Percentiles rank a stretch among this genome's conserved stretches.
These are phyloP conservation scores for Aspergillus terreus DNA, from an alignment of 2,329 filamentous ascomycete genomes.

Conservation along the genomic window DNA sequence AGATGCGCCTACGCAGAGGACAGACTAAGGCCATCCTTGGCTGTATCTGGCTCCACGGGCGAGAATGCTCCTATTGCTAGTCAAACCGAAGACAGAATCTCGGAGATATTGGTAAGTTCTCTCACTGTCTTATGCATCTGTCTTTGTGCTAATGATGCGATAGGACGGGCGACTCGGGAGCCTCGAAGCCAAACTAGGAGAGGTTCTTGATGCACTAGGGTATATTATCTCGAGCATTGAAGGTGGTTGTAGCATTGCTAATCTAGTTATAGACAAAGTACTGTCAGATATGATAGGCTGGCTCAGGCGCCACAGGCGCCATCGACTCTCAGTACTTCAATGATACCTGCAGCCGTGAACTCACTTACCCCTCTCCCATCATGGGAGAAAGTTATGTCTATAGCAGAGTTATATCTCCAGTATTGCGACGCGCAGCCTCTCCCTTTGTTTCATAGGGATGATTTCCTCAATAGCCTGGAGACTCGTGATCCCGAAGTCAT, in stretches of 20 bases:
- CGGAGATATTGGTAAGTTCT: constrained; percentile 19
- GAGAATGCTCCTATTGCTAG: constrained; percentile 14
- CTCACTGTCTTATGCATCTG: not conserved
- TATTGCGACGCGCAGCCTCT: constrained; percentile 52
- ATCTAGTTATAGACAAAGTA: constrained; percentile 7
- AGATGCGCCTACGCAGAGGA: constrained; percentile 43
- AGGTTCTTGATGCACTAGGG: constrained; percentile 35
- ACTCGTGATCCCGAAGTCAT: constrained; percentile 36
- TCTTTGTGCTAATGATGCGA: not conserved
- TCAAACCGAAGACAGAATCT: constrained; percentile 9
- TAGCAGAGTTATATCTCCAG: constrained; percentile 43
- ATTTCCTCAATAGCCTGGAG: constrained; percentile 39
- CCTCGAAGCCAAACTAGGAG: constrained; percentile 31
- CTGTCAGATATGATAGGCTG: constrained; percentile 12
- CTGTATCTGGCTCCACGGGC: not conserved
- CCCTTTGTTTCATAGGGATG: constrained; percentile 42
- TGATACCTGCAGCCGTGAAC: constrained; percentile 10
- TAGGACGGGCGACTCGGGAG: constrained; percentile 32
- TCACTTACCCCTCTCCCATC: constrained; percentile 30
- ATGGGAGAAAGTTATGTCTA: constrained; percentile 35
- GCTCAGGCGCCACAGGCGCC: constrained; percentile 8
- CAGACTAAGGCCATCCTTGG: constrained; percentile 18
- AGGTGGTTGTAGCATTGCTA: constrained; percentile 2
- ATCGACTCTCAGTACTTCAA: constrained; percentile 3
- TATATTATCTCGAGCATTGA: constrained; percentile 15